Conservation (phyloP, 2,329 filamentous ascomycete species). For the Geosmithia flava region DNA sequence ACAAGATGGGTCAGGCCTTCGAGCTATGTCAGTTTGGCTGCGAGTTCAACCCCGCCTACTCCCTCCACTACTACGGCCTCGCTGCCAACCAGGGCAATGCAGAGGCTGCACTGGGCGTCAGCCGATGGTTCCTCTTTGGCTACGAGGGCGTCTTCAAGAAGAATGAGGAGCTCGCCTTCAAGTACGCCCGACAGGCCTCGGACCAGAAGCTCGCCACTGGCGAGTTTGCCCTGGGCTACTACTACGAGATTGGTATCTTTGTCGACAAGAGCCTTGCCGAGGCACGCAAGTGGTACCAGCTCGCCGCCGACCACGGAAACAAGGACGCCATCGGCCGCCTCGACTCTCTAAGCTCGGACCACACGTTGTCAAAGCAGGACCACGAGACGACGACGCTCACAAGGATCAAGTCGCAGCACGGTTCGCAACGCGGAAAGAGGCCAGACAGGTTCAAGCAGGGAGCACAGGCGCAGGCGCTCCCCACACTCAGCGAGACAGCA, state of each 20-base stretch:
- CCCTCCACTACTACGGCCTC: constrained; percentile 89
- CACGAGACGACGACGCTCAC: constrained; percentile 86
- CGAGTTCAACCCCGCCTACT: constrained; percentile 87
- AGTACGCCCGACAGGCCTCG: constrained; percentile 81
- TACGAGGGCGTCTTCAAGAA: constrained; percentile 88
- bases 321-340: constrained; percentile 74
- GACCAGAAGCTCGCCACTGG: constrained; percentile 72
- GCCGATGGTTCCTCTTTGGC: constrained; percentile 96
- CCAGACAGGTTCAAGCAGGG: constrained; percentile 45
- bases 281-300: constrained; percentile 80
- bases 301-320: constrained; percentile 83
- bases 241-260: constrained; percentile 91
- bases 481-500: constrained; percentile 31
- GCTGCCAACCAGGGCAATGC: constrained; percentile 85
- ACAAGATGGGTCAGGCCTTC: constrained; percentile 94
- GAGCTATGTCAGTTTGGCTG: constrained; percentile 89
- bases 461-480: constrained; percentile 28
- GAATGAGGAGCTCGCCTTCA: constrained; percentile 88
- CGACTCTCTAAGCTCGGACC: constrained; percentile 71
- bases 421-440: constrained; percentile 50
- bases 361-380: constrained; percentile 77
- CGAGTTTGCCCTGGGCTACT: constrained; percentile 95
- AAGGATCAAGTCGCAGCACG: constrained; percentile 73
- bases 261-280: constrained; percentile 73
- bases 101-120: constrained; percentile 91